These are phyloP conservation scores for Daldinia concentrica DNA, from an alignment of 495 filamentous ascomycete species.

Conservation along the genomic window DNA sequence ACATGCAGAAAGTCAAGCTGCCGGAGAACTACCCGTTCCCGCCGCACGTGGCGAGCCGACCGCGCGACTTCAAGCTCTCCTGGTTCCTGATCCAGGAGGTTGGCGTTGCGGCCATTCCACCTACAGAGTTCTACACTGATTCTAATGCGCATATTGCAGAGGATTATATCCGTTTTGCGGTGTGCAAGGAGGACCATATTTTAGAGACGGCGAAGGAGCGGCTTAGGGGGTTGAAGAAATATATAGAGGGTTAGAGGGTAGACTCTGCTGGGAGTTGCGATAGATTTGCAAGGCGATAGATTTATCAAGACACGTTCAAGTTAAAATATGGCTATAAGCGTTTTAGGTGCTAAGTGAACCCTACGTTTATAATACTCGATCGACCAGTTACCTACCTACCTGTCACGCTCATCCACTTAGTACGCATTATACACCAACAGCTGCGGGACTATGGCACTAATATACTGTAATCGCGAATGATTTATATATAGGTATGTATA, in stretches of 20 bases:
- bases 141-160: slow-evolving; percentile 83
- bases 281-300: slow-evolving; percentile 3
- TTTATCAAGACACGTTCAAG: slow-evolving; percentile 10
- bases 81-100: slow-evolving; percentile 98
- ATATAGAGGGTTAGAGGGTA: slow-evolving; percentile 56
- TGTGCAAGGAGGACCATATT: slow-evolving; percentile 94
- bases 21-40: slow-evolving; percentile 88
- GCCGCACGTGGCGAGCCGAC: slow-evolving; percentile 80
- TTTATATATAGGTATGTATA: neutral
- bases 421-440: no score
- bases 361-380: neutral
- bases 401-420: neutral
- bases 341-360: neutral
- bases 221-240: slow-evolving; percentile 85
- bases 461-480: neutral
- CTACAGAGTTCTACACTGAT: slow-evolving; percentile 94
- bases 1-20: slow-evolving; percentile 84
- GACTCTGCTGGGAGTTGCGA: neutral
- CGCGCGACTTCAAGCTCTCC: slow-evolving; percentile 89
- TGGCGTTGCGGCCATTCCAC: slow-evolving; percentile 94
- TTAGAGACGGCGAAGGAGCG: slow-evolving; percentile 90
- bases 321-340: neutral
- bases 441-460: no score
- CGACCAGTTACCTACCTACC: neutral
- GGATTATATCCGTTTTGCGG: slow-evolving; percentile 93